These are phyloP conservation scores for Gamsiella multidivaricata DNA, from an alignment of 192 early-diverging fungal genomes.

Conservation along the genomic window DNA sequence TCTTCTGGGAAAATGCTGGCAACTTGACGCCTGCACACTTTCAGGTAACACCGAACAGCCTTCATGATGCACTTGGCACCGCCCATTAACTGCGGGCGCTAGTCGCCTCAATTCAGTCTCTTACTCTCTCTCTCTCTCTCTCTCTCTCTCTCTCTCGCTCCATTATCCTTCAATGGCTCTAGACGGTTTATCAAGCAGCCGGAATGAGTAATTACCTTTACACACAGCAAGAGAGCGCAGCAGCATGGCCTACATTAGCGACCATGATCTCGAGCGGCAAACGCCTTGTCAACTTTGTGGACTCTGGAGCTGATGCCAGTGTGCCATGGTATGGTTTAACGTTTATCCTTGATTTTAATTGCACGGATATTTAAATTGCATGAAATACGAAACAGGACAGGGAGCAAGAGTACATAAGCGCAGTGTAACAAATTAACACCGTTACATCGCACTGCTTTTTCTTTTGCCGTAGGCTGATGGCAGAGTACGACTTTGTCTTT, in stretches of 20 bases:
- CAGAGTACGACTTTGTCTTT: conserved; percentile 73
- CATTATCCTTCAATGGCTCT: neutral
- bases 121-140: too few relatives aligned
- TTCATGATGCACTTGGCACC: neutral
- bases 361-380: neutral
- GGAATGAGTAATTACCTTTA: conserved; percentile 67
- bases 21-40: conserved; percentile 62
- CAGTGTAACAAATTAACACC: neutral
- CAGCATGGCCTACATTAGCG: conserved; percentile 76
- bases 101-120: too few relatives aligned
- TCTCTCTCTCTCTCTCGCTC: neutral
- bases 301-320: conserved; percentile 63
- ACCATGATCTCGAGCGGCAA: conserved; percentile 72
- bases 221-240: conserved; percentile 53
- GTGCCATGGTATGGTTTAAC: conserved; percentile 70
- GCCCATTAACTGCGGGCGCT: neutral
- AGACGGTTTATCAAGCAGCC: conserved; percentile 60
- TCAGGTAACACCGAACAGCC: conserved; percentile 10
- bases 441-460: neutral
- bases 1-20: conserved; percentile 76
- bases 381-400: neutral
- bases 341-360: neutral
- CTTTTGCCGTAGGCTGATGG: conserved; percentile 59
- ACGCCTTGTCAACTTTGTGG: conserved; percentile 73
- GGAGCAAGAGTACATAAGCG: neutral